Percentiles rank a stretch among this genome's conserved stretches.
These are phyloP conservation scores for Hippophae gyantsensis DNA, from an alignment of 306 rosid species.

Conservation along the genomic window DNA sequence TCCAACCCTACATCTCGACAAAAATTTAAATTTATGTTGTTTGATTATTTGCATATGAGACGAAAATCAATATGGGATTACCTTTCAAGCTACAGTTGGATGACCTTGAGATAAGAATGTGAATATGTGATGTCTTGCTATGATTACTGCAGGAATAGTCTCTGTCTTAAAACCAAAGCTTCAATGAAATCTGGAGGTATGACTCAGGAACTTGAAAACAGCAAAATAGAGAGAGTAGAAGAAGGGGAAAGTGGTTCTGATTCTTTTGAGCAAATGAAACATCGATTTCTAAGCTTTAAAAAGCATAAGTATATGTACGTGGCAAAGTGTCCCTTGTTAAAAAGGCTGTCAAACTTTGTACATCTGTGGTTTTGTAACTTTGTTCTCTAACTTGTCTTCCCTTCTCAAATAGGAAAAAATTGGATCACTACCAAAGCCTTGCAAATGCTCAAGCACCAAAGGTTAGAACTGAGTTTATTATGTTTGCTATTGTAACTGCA, in stretches of 20 bases:
- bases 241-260: constrained; percentile 35
- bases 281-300: constrained; percentile 68
- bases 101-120: constrained; percentile 28
- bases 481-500: background rate
- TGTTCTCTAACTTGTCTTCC: constrained; percentile 17
- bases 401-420: constrained; percentile 42
- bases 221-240: constrained; percentile 24
- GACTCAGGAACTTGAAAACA: constrained; percentile 35
- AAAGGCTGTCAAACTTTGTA: constrained; percentile 2
- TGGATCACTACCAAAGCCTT: constrained; percentile 60
- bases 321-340: constrained; percentile 11
- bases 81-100: constrained; percentile 18
- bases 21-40: constrained; percentile 9
- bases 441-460: constrained; percentile 76
- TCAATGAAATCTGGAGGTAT: constrained; percentile 42
- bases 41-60: constrained; percentile 13
- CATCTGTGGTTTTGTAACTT: background rate
- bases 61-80: constrained; percentile 19
- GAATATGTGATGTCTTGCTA: background rate
- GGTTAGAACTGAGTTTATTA: constrained; percentile 30
- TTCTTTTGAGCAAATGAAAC: constrained; percentile 56
- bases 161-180: constrained; percentile 45
- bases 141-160: constrained; percentile 36
- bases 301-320: constrained; percentile 59
- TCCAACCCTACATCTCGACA: constrained; percentile 4